Base-by-base conservation (phyloP, 768 basidiomycete species). In the Chalciporus sphaerocephalus region DNA sequence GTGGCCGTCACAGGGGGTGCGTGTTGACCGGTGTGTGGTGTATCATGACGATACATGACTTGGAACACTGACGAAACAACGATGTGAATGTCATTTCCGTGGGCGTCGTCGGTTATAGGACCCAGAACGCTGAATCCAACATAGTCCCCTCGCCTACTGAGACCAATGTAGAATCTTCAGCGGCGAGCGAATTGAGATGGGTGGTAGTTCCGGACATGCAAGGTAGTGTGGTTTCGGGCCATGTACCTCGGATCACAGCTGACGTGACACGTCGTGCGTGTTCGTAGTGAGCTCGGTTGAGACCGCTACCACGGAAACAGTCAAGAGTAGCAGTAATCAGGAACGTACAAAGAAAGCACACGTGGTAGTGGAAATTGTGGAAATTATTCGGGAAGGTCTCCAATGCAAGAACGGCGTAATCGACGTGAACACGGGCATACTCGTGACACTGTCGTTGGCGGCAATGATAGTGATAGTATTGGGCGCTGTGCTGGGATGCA, bases 401-500 rank as follows among this genome's bases (percentile, higher is more conserved):
- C 41, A 44, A 34, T 21, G 39, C 27, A 50, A 33, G 33, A 24
- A 15, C 15, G 44, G 30, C 12, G 25, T 20, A 17, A 4, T 69
- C 6, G 80, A 75, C 48, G 85, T 85, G 69, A 89, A 87, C 16
- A 75, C 74, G 24, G 87, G 65, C 48, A 78, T 76, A 22, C 81
- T 74, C 35, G 86, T 59, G 17, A 62, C 65, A 12, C 79, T 62
- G 91, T 88, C 93, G 38, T 13, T 66, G 5, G 67, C 65, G 30
- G 73, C 68, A 4, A 78, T 77, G 38, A 92, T 57, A 54, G 83
- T 78, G 28, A 89, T 84, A 30, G 92, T 68, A 64, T 92, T 92
- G 6, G 87, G 80, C 4, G 67, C 59, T 55, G 78, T 82, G 46
- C 66, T 69, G 48, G 86, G 66, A 13, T 93, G 59, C 50, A 65